phyloP scores from a whole-genome alignment of 805 yeast genomes.

The Pichia paraexigua region DNA sequence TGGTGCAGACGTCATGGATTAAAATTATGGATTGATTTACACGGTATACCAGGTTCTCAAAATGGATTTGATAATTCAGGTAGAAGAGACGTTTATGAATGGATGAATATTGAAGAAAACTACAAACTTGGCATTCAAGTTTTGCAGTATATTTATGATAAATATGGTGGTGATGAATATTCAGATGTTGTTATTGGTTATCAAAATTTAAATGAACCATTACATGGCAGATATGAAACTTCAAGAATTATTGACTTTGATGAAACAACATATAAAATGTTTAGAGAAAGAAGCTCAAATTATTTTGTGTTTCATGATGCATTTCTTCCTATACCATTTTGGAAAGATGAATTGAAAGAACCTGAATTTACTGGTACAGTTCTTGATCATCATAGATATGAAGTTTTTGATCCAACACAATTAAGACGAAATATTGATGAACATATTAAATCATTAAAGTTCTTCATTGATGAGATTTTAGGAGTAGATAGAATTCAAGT shows the following conservation, averaged over 20 bases:
- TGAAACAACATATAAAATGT: constrained; percentile 34
- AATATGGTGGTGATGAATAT: constrained; percentile 42
- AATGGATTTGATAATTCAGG: constrained; percentile 86
- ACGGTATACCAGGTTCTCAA: constrained; percentile 79
- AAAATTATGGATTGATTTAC: constrained; percentile 69
- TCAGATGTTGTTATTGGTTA: constrained; percentile 60
- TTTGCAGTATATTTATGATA: constrained; percentile 40
- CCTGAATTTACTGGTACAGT: constrained; percentile 41
- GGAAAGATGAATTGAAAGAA: constrained; percentile 32
- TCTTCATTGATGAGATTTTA: constrained; percentile 36
- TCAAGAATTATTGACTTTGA: constrained; percentile 33
- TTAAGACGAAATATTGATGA: constrained; percentile 48
- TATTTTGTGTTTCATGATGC: constrained; percentile 61
- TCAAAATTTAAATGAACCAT: constrained; percentile 66
- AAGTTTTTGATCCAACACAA: constrained; percentile 68
- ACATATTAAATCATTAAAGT: constrained; percentile 50
- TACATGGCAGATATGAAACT: constrained; percentile 44
- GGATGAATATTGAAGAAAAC: constrained; percentile 35
- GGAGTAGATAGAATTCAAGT: constrained; percentile 37
- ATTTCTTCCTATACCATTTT: constrained; percentile 45
- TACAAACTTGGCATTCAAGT: constrained; percentile 42
- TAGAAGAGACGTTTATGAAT: constrained; percentile 39
- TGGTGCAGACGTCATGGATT: constrained; percentile 60
- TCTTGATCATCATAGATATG: constrained; percentile 86
- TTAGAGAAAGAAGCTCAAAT: constrained; percentile 33